Evolutionary conservation across 305 asterid genomes (phyloP).

Genomic region (Fraxinus sp.): DNA sequence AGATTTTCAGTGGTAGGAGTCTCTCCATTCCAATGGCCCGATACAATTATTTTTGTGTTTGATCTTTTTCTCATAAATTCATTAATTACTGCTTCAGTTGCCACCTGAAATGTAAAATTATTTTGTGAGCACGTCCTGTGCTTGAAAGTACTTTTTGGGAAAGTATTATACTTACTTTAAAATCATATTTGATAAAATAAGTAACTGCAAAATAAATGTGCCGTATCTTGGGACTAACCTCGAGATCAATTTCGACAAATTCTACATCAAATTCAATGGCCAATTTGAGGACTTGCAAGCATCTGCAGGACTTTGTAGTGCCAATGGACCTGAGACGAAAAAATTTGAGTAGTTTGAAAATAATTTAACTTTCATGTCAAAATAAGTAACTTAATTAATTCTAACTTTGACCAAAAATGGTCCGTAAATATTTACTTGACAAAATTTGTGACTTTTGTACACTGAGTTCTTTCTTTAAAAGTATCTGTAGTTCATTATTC

Average conservation of each 20-base stretch:
- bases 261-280: constrained; percentile 53
- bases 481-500: no score
- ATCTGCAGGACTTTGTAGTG: constrained; percentile 8
- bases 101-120: constrained; percentile 34
- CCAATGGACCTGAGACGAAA: constrained; percentile 32
- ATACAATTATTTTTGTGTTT: constrained; percentile 44
- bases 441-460: no score
- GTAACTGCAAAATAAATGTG: no score
- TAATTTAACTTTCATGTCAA: no score
- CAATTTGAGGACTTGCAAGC: constrained; percentile 41
- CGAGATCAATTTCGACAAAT: constrained; percentile 46
- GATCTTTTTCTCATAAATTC: constrained; percentile 38
- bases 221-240: constrained; percentile 32
- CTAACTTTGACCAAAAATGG: no score
- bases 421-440: no score
- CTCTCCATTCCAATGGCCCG: constrained; percentile 36
- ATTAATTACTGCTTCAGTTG: constrained; percentile 30
- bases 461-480: no score
- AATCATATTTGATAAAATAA: not conserved
- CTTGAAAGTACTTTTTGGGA: not conserved
- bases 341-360: no score
- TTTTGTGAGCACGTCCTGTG: not conserved
- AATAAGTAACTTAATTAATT: no score
- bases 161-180: not conserved
- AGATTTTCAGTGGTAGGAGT: constrained; percentile 40